Evolutionary conservation across 768 basidiomycete genomes (phyloP).

Genomic region (Agrocybe chaxingu): DNA sequence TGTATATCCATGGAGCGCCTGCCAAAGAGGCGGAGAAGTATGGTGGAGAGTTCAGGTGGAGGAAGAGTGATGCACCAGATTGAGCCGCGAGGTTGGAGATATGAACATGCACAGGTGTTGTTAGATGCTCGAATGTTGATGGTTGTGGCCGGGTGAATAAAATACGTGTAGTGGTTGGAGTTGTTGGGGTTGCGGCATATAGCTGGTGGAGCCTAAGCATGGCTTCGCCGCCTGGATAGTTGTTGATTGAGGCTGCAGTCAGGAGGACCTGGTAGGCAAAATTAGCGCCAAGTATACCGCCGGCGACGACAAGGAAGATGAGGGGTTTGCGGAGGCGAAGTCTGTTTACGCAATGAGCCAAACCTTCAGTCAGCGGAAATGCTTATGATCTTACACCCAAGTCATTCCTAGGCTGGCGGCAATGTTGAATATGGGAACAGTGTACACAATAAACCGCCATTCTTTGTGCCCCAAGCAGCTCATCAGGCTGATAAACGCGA

Average conservation of each 20-base stretch:
- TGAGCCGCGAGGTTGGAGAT: slow-evolving; percentile 85
- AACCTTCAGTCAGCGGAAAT: slow-evolving; percentile 23
- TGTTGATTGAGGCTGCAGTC: slow-evolving; percentile 57
- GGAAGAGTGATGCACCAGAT: slow-evolving; percentile 88
- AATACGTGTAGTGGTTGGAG: slow-evolving; percentile 6
- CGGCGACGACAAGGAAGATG: slow-evolving; percentile 36
- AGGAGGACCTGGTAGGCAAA: slow-evolving; percentile 47
- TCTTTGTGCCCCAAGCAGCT: slow-evolving; percentile 90
- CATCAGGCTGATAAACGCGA: slow-evolving; percentile 57
- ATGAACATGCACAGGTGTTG: slow-evolving; percentile 52
- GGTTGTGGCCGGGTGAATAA: not conserved
- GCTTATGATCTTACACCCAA: slow-evolving; percentile 51
- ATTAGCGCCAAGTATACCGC: slow-evolving; percentile 52
- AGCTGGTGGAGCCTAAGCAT: slow-evolving; percentile 57
- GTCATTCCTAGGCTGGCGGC: slow-evolving; percentile 66
- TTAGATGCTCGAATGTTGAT: not conserved
- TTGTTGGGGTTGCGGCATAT: slow-evolving; percentile 27
- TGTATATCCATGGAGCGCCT: slow-evolving; percentile 57
- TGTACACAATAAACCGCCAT: slow-evolving; percentile 94
- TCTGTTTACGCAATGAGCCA: slow-evolving; percentile 45
- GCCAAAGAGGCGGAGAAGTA: slow-evolving; percentile 24
- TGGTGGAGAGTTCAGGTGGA: slow-evolving; percentile 63
- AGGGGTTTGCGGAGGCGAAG: slow-evolving; percentile 39
- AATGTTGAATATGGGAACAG: slow-evolving; percentile 78
- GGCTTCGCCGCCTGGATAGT: slow-evolving; percentile 90